Conservation (phyloP, 1,139 yeast genomes). For the Zygotorulaspora mrakii region DNA sequence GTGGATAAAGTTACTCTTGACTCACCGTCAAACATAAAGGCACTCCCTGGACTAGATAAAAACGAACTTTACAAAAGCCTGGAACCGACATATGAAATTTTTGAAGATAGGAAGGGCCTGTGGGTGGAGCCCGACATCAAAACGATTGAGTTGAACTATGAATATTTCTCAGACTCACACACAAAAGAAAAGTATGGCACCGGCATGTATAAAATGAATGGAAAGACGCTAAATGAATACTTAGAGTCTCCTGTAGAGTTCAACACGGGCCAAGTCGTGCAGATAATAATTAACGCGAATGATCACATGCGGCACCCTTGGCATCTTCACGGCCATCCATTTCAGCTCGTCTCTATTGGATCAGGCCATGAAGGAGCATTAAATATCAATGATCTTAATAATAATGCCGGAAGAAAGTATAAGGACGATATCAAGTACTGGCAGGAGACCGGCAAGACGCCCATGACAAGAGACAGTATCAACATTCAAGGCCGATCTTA, state of each 20-base stretch:
- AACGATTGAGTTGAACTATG: conserved; percentile 24
- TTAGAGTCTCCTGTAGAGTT: conserved; percentile 39
- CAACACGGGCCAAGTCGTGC: conserved; percentile 56
- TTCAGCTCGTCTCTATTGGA: conserved; percentile 66
- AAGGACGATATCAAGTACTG: conserved; percentile 23
- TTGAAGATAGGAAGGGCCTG: conserved; percentile 7
- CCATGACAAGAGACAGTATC: conserved; percentile 64
- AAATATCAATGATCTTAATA: conserved; percentile 40
- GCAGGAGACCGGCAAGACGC: conserved; percentile 35
- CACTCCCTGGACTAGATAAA: conserved; percentile 25
- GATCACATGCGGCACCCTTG: conserved; percentile 92
- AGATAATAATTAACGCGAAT: conserved; percentile 64
- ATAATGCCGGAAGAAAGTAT: conserved; percentile 23
- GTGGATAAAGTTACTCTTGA: conserved; percentile 1
- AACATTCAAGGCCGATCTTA: conserved; percentile 57
- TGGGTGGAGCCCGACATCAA: conserved; percentile 9
- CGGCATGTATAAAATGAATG: conserved; percentile 28
- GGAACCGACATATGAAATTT: conserved; percentile 15
- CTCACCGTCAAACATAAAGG: conserved; percentile 11
- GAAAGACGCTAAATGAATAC: conserved; percentile 26
- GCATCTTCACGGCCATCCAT: conserved; percentile 84
- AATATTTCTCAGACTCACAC: conserved; percentile 15
- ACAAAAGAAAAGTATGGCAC: conserved; percentile 19
- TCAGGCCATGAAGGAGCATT: conserved; percentile 43
- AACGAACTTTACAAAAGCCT: conserved; percentile 23